Conservation (phyloP, 768 basidiomycete genomes). For the Lactifluus rugatus region DNA sequence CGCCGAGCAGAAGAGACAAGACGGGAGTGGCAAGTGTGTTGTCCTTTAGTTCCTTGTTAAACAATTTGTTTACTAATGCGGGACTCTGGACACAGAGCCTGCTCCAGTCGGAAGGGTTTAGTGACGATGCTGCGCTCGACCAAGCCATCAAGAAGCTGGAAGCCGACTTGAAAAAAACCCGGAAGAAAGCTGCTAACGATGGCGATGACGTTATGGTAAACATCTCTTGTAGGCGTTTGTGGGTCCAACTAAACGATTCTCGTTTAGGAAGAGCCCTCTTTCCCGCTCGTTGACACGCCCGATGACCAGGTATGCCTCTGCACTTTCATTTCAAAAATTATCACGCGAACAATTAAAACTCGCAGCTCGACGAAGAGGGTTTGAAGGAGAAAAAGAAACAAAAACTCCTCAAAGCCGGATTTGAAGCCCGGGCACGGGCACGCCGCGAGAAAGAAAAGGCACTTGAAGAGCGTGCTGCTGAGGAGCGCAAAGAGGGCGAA, state of each 20-base stretch:
- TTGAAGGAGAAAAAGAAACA: conserved; percentile 94
- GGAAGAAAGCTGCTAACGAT: conserved; percentile 67
- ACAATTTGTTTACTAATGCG: not conserved
- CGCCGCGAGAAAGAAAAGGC: conserved; percentile 85
- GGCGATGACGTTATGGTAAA: conserved; percentile 50
- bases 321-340: not conserved
- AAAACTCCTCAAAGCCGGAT: conserved; percentile 84
- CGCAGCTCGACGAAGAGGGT: conserved; percentile 76
- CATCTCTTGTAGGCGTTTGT: not conserved
- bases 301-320: conserved; percentile 64
- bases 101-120: conserved; percentile 59
- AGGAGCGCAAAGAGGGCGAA: conserved; percentile 58
- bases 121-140: conserved; percentile 70
- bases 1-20: conserved; percentile 48
- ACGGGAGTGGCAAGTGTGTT: conserved; percentile 63
- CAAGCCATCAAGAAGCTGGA: conserved; percentile 84
- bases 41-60: not conserved
- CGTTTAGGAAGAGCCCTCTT: conserved; percentile 63
- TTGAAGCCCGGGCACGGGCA: conserved; percentile 78
- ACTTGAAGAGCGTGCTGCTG: conserved; percentile 53
- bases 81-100: conserved; percentile 35
- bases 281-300: conserved; percentile 85
- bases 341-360: not conserved
- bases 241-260: not conserved
- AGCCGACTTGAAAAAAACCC: conserved; percentile 57